Evolutionary conservation across 306 rosid genomes (phyloP).

Genomic region (barrel medic (Medicago truncatula)): MtrunA17r5.0-ANR NC_053047.1:9567001-9567500

Average conservation of each 20-base stretch:
- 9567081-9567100: not conserved
- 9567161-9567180: slow-evolving; percentile 36
- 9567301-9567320: too few relatives aligned
- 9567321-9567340: too few relatives aligned
- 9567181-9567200: slow-evolving; percentile 48
- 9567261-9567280: slow-evolving; percentile 39
- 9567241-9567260: slow-evolving; percentile 32
- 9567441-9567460: too few relatives aligned
- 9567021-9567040: not conserved
- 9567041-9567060: not conserved
- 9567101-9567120: not conserved
- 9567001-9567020: not conserved
- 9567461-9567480: too few relatives aligned
- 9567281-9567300: not conserved
- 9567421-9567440: too few relatives aligned
- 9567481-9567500: too few relatives aligned
- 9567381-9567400: too few relatives aligned
- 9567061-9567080: not conserved
- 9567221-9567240: slow-evolving; percentile 2
- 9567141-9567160: slow-evolving; percentile 6
- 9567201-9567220: not conserved
- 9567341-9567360: too few relatives aligned
- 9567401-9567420: too few relatives aligned
- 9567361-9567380: too few relatives aligned
- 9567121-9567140: not conserved